Percentiles rank a stretch among this genome's conserved stretches.
Evolutionary conservation across 1,139 yeast genomes (phyloP).

Genomic region (Diutina sp.): DNA sequence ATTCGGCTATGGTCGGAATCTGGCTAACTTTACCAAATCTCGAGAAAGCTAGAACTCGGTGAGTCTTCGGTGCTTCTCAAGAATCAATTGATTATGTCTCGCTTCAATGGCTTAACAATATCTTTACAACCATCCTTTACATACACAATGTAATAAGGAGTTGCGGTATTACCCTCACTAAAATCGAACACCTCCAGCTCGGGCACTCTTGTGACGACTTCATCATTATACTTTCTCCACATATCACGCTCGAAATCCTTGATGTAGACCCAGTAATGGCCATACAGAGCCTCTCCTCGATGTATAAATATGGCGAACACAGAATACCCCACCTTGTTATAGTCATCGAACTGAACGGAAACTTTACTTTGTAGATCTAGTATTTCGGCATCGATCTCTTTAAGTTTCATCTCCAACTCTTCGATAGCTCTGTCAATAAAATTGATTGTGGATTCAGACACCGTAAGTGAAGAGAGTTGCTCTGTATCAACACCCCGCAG

Average conservation of each 20-base stretch:
- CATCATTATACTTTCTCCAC: constrained; percentile 89
- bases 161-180: constrained; percentile 65
- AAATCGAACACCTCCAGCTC: constrained; percentile 67
- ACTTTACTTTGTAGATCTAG: constrained; percentile 32
- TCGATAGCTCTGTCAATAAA: constrained; percentile 22
- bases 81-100: not conserved
- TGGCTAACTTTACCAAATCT: constrained; percentile 36
- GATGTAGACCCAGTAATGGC: constrained; percentile 94
- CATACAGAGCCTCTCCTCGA: constrained; percentile 90
- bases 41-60: not conserved
- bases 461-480: not conserved
- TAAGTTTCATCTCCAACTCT: constrained; percentile 24
- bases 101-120: constrained; percentile 55
- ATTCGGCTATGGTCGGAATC: constrained; percentile 19
- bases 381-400: constrained; percentile 23
- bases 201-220: constrained; percentile 70
- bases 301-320: constrained; percentile 90
- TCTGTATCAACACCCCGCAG: not conserved
- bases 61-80: too few relatives aligned
- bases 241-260: constrained; percentile 55
- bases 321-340: constrained; percentile 59
- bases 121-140: constrained; percentile 50
- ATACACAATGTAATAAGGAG: constrained; percentile 85
- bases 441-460: constrained; percentile 19
- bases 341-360: constrained; percentile 43